Percentiles rank a stretch among this genome's conserved stretches.
Evolutionary conservation across 371 early-diverging fungal species (phyloP).

Genomic region (Blyttiomyces sp.): DNA sequence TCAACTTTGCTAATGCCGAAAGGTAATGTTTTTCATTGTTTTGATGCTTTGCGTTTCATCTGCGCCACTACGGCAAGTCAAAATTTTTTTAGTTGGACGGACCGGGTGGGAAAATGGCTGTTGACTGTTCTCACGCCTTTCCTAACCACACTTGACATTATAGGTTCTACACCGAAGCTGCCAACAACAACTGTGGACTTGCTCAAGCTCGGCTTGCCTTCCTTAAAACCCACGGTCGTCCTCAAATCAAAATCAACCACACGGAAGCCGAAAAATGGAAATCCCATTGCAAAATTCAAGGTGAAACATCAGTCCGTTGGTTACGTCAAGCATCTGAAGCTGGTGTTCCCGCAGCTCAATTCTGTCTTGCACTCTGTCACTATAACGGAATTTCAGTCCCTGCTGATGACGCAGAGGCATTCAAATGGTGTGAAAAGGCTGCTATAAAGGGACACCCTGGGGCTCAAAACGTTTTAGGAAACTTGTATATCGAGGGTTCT

Average conservation of each 20-base stretch:
- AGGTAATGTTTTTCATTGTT: constrained; percentile 21
- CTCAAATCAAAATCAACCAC: constrained; percentile 69
- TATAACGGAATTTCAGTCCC: constrained; percentile 49
- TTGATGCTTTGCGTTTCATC: too few relatives aligned
- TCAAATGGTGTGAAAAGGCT: constrained; percentile 36
- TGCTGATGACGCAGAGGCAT: constrained; percentile 26
- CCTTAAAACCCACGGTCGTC: constrained; percentile 74
- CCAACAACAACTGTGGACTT: constrained; percentile 50
- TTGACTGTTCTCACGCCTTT: too few relatives aligned
- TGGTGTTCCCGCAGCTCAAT: constrained; percentile 56
- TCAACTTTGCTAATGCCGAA: constrained; percentile 27
- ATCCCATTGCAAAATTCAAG: constrained; percentile 32
- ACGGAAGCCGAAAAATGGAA: constrained; percentile 62
- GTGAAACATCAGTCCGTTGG: constrained; percentile 9
- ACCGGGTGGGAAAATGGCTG: too few relatives aligned
- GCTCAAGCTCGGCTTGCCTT: constrained; percentile 74
- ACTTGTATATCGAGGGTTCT: constrained; percentile 48
- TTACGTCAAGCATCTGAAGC: not conserved
- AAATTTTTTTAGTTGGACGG: too few relatives aligned
- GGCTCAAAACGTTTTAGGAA: constrained; percentile 48
- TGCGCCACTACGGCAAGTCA: too few relatives aligned
- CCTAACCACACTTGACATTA: too few relatives aligned
- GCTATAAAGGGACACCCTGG: constrained; percentile 31
- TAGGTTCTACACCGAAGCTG: constrained; percentile 46
- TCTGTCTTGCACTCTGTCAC: constrained; percentile 48